Evolutionary conservation across 257 asterid genomes (phyloP).

Genomic region (Cinchona pubescens): DNA sequence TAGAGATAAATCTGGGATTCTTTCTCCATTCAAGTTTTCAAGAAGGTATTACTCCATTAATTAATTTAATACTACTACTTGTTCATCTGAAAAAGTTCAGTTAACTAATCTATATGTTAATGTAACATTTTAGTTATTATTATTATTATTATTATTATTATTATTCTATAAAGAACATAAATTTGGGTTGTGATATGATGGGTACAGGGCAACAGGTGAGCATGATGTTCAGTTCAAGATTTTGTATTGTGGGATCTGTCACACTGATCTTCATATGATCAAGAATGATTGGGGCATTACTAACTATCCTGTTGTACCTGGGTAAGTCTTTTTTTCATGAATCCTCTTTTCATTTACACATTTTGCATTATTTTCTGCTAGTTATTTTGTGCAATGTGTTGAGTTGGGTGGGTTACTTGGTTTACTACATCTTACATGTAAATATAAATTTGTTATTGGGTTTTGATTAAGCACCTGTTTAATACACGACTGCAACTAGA

Average conservation of each 20-base stretch:
- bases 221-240: constrained; percentile 52
- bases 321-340: constrained; percentile 23
- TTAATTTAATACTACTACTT: no score
- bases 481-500: no score
- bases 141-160: no score
- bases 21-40: constrained; percentile 34
- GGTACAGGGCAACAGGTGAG: constrained; percentile 46
- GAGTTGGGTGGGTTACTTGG: no score
- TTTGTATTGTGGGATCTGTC: constrained; percentile 53
- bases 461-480: no score
- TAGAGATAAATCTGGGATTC: constrained; percentile 29
- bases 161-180: background rate
- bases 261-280: constrained; percentile 40
- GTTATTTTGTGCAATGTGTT: background rate
- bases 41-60: constrained; percentile 5
- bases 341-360: background rate
- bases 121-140: no score
- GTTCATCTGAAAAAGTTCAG: no score
- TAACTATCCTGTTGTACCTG: constrained; percentile 46
- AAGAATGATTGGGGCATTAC: constrained; percentile 48
- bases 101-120: no score
- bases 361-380: background rate
- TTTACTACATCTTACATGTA: no score
- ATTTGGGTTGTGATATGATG: background rate
- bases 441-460: no score